Percentiles rank a stretch among this genome's conserved stretches.
These are phyloP conservation scores for Daedaleopsis sinensis DNA, from an alignment of 768 basidiomycete species.

Conservation along the genomic window DNA sequence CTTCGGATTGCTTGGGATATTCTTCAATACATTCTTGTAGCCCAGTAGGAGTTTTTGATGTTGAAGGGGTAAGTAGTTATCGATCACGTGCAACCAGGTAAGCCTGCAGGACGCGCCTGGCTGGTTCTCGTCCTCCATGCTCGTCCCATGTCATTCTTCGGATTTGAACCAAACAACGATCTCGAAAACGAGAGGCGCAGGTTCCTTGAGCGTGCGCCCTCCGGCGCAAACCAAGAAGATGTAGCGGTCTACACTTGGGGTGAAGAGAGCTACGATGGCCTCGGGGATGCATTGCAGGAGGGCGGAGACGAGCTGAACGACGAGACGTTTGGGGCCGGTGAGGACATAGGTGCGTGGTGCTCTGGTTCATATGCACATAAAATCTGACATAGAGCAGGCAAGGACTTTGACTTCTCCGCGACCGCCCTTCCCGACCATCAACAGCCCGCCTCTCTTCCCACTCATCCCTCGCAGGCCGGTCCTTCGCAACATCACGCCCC, in stretches of 20 bases:
- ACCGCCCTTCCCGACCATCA: conserved; percentile 38
- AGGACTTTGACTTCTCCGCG: conserved; percentile 87
- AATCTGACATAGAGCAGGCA: conserved; percentile 50
- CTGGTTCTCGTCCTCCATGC: conserved; percentile 17
- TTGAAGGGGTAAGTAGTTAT: conserved; percentile 9
- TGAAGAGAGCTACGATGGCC: conserved; percentile 86
- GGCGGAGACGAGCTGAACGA: conserved; percentile 93
- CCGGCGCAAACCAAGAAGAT: conserved; percentile 57
- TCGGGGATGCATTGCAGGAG: conserved; percentile 87
- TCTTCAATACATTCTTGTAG: too few relatives aligned
- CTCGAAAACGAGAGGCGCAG: conserved; percentile 66
- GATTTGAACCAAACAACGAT: conserved; percentile 58
- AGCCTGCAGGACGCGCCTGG: conserved; percentile 6
- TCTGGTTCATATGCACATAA: background rate
- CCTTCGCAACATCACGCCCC: conserved; percentile 15
- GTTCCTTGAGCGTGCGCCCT: conserved; percentile 47
- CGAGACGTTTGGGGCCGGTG: conserved; percentile 87
- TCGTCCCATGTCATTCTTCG: conserved; percentile 77
- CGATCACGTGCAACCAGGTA: conserved; percentile 8
- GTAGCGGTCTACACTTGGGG: conserved; percentile 93
- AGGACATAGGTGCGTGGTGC: conserved; percentile 65
- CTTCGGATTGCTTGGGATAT: too few relatives aligned
- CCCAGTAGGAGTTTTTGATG: too few relatives aligned
- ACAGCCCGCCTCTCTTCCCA: conserved; percentile 19
- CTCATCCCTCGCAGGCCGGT: conserved; percentile 10